Evolutionary conservation across 1,139 yeast species (phyloP), one percentile per base, ranked within the genome.

Genomic region (Suhomyces bokatorum): DNA sequence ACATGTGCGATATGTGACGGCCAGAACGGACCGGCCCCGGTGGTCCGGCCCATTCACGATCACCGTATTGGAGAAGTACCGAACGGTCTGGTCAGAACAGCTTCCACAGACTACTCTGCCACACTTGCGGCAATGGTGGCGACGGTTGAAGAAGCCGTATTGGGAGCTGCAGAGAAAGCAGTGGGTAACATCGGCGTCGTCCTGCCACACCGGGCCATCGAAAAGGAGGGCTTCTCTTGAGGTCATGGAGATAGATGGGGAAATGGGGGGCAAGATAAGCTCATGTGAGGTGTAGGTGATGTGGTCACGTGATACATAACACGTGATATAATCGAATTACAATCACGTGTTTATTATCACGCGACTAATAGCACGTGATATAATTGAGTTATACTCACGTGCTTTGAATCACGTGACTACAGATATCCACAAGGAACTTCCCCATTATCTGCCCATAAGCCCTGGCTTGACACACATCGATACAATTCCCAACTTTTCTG

Each of bases 81-180:
- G 64, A 12, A 77, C 70, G 31, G 63, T 60, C 22, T 76, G 73
- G 12, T 69, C 60, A 20, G 95, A 80, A 61, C 96, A 84, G 45
- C 68, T 55, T 35, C 81, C 82, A 67, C 97, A 86, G 24, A 83
- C 86, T 5, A 87, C 84, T 43, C 81, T 64, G 33, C 97, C 93
- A 72, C 97, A 87, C 61, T 84, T 79, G 59, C 95, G 73, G 63
- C 99, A 93, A 65, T 93, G 99, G 65, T 95, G 99, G 50, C 95
- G 78, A 46, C 99, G 77, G 59, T 75, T 79, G 60, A 87, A 80
- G 50, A 91, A 69, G 1, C 85, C 73, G 66, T 85, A 93, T 32
- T 57, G 53, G 1, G 63, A 51, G 29, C 68, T 63, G 62, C 99
- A 93, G 11, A 83, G 63, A 30, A 75, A 73, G 60, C 99, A 93